Evolutionary conservation across 441 rosid species (phyloP).

Genomic region (Mallotus repandus): DNA sequence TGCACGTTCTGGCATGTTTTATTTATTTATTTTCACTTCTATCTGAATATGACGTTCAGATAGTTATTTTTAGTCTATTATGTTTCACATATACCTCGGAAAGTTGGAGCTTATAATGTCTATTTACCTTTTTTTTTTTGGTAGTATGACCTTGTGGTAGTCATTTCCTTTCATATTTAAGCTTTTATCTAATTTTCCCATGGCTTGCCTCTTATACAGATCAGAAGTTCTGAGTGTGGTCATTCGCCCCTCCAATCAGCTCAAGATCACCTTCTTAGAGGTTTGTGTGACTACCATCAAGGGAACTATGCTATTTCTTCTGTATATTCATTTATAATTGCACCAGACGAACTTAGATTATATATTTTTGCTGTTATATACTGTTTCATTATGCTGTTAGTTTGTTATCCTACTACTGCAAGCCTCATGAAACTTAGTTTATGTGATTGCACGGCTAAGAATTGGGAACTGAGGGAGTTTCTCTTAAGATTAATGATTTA

Average conservation of each 20-base stretch:
- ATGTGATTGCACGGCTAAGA: too few species aligned
- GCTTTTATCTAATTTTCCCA: slow-evolving; percentile 3
- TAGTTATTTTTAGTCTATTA: not conserved
- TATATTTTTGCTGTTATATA: not conserved
- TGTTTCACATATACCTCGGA: not conserved
- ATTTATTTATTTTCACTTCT: too few species aligned
- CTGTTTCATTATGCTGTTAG: not conserved
- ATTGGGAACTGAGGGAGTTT: too few species aligned
- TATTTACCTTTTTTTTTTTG: too few species aligned
- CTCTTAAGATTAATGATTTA: not conserved
- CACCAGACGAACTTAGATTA: not conserved
- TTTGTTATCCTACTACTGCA: too few species aligned
- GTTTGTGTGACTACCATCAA: slow-evolving; percentile 33
- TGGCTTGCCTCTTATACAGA: slow-evolving; percentile 37
- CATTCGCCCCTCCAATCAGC: slow-evolving; percentile 70
- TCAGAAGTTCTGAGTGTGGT: slow-evolving; percentile 82
- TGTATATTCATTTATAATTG: slow-evolving; percentile 1
- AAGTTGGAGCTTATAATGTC: not conserved
- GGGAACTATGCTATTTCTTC: not conserved
- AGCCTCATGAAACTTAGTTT: too few species aligned
- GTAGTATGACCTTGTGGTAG: not conserved
- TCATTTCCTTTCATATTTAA: not conserved
- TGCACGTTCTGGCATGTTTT: slow-evolving; percentile 3
- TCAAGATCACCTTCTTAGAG: slow-evolving; percentile 95
- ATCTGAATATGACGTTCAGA: too few species aligned